Percentiles rank a stretch among this genome's conserved stretches.
phyloP scores from a whole-genome alignment of 768 basidiomycete genomes.

The Rhizopogon roseolus region DNA sequence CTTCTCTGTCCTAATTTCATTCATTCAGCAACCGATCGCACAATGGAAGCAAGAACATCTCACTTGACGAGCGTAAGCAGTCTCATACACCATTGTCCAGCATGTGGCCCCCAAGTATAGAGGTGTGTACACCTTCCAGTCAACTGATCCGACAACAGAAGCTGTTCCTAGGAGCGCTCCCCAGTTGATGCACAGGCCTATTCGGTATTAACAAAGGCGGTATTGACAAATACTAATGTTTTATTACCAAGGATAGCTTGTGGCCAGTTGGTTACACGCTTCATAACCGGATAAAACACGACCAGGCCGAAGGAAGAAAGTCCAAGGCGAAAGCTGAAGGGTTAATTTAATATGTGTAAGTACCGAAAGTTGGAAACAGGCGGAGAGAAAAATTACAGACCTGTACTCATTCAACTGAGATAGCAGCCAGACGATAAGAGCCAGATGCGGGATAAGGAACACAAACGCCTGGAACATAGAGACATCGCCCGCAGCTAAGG shows the following conservation, averaged over 20 bases:
- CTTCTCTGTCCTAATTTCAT: slow-evolving; percentile 57
- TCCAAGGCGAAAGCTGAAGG: not conserved
- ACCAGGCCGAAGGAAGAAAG: not conserved
- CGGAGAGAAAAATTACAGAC: too few species aligned
- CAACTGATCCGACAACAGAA: not conserved
- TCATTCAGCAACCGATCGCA: not conserved
- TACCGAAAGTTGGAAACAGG: not conserved
- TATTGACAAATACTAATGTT: too few species aligned
- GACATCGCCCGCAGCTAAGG: too few species aligned
- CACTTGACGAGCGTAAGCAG: not conserved
- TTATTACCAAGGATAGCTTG: slow-evolving; percentile 23
- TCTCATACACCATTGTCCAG: not conserved
- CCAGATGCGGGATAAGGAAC: too few species aligned
- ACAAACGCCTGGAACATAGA: too few species aligned
- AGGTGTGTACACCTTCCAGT: not conserved
- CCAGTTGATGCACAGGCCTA: not conserved
- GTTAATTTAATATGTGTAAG: not conserved
- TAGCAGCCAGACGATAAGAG: too few species aligned
- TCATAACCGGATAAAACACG: slow-evolving; percentile 23
- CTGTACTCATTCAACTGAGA: too few species aligned
- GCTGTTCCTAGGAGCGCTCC: not conserved
- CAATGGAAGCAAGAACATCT: not conserved
- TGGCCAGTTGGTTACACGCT: slow-evolving; percentile 24
- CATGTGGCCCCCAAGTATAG: not conserved
- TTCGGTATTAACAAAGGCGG: not conserved